These are phyloP conservation scores for Cryptosporidium ubiquitum DNA, from an alignment of 169 alveolate species.

Conservation along the genomic window DNA sequence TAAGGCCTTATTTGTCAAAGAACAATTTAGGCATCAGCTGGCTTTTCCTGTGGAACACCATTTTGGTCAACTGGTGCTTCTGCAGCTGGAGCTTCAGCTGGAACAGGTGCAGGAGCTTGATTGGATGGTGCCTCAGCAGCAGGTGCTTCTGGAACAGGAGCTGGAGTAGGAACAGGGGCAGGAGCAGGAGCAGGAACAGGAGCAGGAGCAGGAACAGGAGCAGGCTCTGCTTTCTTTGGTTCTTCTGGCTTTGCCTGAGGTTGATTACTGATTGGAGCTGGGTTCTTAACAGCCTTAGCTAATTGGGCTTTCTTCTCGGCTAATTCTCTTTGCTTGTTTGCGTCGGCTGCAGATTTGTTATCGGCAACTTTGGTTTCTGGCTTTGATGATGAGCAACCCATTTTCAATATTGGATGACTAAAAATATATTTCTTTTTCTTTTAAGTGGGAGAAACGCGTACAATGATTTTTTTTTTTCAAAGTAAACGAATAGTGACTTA, in stretches of 20 bases:
- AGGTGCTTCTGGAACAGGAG: no score
- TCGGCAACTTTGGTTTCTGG: conserved; percentile 61
- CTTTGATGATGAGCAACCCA: conserved; percentile 74
- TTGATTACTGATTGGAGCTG: conserved; percentile 11
- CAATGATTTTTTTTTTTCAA: background rate
- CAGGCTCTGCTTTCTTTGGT: conserved; percentile 6
- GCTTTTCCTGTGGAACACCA: background rate
- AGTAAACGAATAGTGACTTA: background rate
- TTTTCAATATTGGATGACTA: conserved; percentile 6
- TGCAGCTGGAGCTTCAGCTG: conserved; percentile 22
- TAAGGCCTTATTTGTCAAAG: background rate
- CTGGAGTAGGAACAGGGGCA: conserved; percentile 11
- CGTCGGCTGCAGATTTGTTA: conserved; percentile 49
- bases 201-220: background rate
- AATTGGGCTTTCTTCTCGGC: conserved; percentile 66
- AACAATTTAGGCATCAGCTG: conserved; percentile 9
- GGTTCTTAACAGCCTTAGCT: conserved; percentile 60
- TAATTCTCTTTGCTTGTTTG: conserved; percentile 62
- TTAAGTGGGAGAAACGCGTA: background rate
- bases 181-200: conserved; percentile 1
- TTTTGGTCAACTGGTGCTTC: background rate
- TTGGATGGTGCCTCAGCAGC: conserved; percentile 8
- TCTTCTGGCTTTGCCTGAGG: conserved; percentile 56
- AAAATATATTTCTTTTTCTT: background rate
- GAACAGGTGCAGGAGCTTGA: conserved; percentile 5